phyloP scores from a whole-genome alignment of 2,329 filamentous ascomycete species.

The Thielaviopsis euricoi region DNA sequence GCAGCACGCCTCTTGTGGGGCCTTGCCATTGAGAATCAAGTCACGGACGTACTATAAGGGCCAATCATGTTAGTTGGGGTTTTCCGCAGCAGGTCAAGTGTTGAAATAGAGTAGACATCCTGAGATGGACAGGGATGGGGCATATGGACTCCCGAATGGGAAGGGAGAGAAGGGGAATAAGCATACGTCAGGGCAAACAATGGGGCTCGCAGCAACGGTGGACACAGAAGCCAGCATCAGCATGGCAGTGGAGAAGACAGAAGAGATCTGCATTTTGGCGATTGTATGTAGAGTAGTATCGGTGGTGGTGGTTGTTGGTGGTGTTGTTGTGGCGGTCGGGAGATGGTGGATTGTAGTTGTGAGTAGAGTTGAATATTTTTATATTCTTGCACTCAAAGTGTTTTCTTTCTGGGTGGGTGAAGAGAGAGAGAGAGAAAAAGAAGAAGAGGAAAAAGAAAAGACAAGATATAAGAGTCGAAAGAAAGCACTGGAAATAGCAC shows the following conservation, averaged over 20 bases:
- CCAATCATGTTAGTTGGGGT: background rate
- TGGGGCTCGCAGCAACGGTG: slow-evolving; percentile 5
- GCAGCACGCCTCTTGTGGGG: slow-evolving; percentile 34
- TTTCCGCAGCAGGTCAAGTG: slow-evolving; percentile 16
- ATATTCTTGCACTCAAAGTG: background rate
- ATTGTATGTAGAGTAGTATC: too few relatives aligned
- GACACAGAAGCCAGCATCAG: background rate
- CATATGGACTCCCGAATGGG: background rate
- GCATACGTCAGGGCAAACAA: slow-evolving; percentile 9
- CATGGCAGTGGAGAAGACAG: background rate
- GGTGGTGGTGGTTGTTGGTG: too few relatives aligned
- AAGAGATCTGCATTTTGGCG: background rate
- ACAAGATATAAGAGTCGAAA: background rate
- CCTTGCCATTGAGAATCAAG: slow-evolving; percentile 29
- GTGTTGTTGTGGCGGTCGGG: background rate
- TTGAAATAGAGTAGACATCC: background rate
- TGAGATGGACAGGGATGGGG: background rate
- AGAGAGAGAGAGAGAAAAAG: background rate
- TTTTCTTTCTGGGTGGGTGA: background rate
- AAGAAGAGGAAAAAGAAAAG: background rate
- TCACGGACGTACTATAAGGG: slow-evolving; percentile 16
- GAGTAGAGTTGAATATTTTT: background rate
- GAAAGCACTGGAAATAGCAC: background rate
- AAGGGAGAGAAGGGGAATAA: background rate
- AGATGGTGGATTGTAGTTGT: background rate